Percentiles rank a stretch among this genome's conserved stretches.
Conservation (phyloP, 176 grass and related monocot species). For the Oropetium thomaeum region DNA sequence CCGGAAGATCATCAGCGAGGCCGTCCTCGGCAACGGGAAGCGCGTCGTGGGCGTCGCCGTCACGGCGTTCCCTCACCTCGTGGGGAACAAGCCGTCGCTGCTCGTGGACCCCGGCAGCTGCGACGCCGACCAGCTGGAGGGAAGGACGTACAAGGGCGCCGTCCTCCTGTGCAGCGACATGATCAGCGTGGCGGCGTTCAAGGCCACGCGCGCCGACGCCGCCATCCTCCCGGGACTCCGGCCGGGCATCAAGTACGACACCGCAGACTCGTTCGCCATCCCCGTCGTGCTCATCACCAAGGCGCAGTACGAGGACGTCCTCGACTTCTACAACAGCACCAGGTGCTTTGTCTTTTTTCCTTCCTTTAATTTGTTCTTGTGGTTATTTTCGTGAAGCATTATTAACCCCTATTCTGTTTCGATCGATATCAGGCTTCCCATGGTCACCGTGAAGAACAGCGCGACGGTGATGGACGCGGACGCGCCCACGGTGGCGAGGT, state of each 20-base stretch:
- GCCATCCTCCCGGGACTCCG: not conserved
- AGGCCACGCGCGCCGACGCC: not conserved
- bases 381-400: too few relatives aligned
- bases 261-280: not conserved
- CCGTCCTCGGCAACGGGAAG: conserved; percentile 17
- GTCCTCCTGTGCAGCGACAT: not conserved
- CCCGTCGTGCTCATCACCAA: accelerated
- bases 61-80: not conserved
- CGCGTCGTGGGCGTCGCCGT: not conserved
- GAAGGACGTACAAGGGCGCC: not conserved
- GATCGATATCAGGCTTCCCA: not conserved
- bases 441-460: not conserved
- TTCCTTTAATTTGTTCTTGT: not conserved
- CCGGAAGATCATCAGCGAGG: conserved; percentile 2
- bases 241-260: too few relatives aligned
- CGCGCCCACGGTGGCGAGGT: not conserved
- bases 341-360: too few relatives aligned
- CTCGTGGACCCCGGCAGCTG: conserved; percentile 3
- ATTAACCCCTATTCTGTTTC: too few relatives aligned
- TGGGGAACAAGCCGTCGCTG: not conserved
- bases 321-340: conserved; percentile 11
- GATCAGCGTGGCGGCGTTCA: accelerated
- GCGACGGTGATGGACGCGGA: not conserved
- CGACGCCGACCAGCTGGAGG: not conserved
- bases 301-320: not conserved